A percentile compares a stretch with the other conserved stretches of the same genome.
These are phyloP conservation scores for Nicotiana sylvestris DNA, from an alignment of 257 asterid species.

Conservation along the genomic window DNA sequence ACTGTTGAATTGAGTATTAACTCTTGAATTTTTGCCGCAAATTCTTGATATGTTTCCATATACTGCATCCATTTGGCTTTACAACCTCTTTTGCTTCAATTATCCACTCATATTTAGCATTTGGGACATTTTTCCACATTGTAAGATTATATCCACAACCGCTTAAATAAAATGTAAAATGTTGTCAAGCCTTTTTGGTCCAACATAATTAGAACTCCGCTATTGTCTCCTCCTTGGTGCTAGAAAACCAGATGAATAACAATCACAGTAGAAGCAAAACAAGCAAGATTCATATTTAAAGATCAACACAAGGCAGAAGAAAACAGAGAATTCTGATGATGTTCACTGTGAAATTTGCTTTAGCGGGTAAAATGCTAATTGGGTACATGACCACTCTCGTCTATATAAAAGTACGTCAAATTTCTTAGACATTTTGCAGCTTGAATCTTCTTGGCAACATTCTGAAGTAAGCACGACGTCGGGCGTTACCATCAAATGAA, in stretches of 20 bases:
- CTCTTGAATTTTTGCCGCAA: background rate
- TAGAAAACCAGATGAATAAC: background rate
- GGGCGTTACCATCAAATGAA: background rate
- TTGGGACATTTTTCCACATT: background rate
- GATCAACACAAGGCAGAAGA: background rate
- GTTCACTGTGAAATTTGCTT: background rate
- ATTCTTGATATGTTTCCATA: background rate
- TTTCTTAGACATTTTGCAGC: background rate
- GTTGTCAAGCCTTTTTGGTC: background rate
- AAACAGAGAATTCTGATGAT: background rate
- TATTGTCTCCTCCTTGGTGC: background rate
- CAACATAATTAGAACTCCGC: background rate
- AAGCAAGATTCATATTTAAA: background rate
- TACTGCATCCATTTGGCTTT: background rate
- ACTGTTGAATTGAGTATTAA: background rate
- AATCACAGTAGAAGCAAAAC: background rate
- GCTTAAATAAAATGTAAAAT: background rate
- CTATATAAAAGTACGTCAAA: background rate
- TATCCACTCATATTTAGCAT: background rate
- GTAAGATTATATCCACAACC: background rate
- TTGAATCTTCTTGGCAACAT: background rate
- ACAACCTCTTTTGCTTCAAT: background rate
- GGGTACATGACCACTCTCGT: background rate
- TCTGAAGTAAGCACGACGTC: background rate
- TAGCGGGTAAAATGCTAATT: background rate